A percentile compares a stretch with the other conserved stretches of the same genome.
phyloP scores from a whole-genome alignment of 2,329 filamentous ascomycete species.

The Coccinonectria pachysandricola region DNA sequence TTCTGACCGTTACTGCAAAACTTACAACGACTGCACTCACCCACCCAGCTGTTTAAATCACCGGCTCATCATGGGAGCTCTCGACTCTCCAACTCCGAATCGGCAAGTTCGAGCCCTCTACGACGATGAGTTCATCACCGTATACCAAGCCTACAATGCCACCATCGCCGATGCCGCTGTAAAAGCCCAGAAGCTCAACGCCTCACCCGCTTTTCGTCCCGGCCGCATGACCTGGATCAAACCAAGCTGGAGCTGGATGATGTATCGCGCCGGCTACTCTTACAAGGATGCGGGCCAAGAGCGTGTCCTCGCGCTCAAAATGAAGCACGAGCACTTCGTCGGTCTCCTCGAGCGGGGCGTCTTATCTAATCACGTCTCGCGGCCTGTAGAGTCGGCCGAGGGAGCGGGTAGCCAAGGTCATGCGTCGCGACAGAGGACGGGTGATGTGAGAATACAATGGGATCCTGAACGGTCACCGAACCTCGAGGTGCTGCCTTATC shows the following conservation, averaged over 20 bases:
- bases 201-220: constrained; percentile 41
- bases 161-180: constrained; percentile 45
- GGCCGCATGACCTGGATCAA: constrained; percentile 57
- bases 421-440: constrained; percentile 21
- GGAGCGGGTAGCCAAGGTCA: no score
- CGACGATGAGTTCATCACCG: constrained; percentile 41
- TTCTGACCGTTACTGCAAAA: no score
- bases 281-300: constrained; percentile 45
- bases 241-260: constrained; percentile 53
- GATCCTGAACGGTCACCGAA: constrained; percentile 46
- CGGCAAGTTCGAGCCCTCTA: constrained; percentile 44
- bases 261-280: constrained; percentile 52
- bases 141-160: constrained; percentile 51
- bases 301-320: constrained; percentile 46
- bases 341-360: constrained; percentile 31
- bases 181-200: constrained; percentile 37
- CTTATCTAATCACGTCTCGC: constrained; percentile 20
- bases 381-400: not conserved
- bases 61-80: constrained; percentile 11
- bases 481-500: constrained; percentile 34
- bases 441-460: constrained; percentile 49
- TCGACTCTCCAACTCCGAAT: no score
- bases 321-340: constrained; percentile 40
- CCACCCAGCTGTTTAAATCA: no score
- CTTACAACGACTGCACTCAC: no score